These are phyloP conservation scores for Bipolaris zeicola DNA, from an alignment of 2,329 filamentous ascomycete genomes.

Conservation along the genomic window DNA sequence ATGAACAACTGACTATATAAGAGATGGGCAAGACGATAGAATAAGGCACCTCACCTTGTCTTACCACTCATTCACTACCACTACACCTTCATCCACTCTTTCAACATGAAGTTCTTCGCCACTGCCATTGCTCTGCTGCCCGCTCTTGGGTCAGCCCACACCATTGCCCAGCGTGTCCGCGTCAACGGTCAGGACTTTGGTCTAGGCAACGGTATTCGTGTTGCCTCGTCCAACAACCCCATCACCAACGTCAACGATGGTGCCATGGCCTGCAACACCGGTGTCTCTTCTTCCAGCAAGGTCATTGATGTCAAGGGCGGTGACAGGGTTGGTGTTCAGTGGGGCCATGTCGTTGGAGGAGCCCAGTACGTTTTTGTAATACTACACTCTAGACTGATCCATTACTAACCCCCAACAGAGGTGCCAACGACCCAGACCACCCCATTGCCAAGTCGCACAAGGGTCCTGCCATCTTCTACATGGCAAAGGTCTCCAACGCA, in stretches of 20 bases:
- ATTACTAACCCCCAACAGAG: slow-evolving; percentile 17
- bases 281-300: slow-evolving; percentile 41
- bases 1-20: slow-evolving; percentile 17
- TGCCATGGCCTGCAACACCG: slow-evolving; percentile 56
- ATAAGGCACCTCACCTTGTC: slow-evolving; percentile 1
- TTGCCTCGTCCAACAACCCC: slow-evolving; percentile 58
- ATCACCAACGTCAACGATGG: slow-evolving; percentile 56
- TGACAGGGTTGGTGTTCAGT: slow-evolving; percentile 59
- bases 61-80: slow-evolving; percentile 1
- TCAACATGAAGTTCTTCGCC: slow-evolving; percentile 39
- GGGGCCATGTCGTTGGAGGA: slow-evolving; percentile 62
- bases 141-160: slow-evolving; percentile 47
- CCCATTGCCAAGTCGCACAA: slow-evolving; percentile 58
- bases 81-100: neutral
- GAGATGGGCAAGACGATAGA: slow-evolving; percentile 1
- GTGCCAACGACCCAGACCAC: slow-evolving; percentile 52
- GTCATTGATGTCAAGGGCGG: slow-evolving; percentile 59
- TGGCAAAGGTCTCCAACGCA: slow-evolving; percentile 51
- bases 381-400: neutral
- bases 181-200: slow-evolving; percentile 53
- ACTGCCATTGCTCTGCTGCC: slow-evolving; percentile 36
- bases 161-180: slow-evolving; percentile 55
- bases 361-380: slow-evolving; percentile 44
- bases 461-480: slow-evolving; percentile 50
- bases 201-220: slow-evolving; percentile 57